These are phyloP conservation scores for Aphanocladium album DNA, from an alignment of 2,329 filamentous ascomycete species.

Conservation along the genomic window DNA sequence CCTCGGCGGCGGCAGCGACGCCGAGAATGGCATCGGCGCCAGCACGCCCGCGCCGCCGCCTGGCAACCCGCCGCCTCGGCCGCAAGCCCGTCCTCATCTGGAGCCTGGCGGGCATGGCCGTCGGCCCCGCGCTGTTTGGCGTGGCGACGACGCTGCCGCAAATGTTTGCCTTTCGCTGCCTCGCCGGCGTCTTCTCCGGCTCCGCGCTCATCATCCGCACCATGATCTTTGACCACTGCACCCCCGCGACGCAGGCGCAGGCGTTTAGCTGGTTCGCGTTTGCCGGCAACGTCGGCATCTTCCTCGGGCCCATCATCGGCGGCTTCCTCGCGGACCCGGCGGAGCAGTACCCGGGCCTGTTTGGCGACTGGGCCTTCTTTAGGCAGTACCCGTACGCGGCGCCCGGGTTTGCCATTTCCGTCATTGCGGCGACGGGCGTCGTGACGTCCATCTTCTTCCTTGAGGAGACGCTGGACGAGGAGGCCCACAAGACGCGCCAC, in stretches of 20 bases:
- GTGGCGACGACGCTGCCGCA: slow-evolving; percentile 61
- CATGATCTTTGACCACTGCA: slow-evolving; percentile 72
- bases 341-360: slow-evolving; percentile 53
- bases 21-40: background rate
- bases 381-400: slow-evolving; percentile 48
- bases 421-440: slow-evolving; percentile 53
- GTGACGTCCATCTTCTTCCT: slow-evolving; percentile 50
- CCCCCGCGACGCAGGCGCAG: slow-evolving; percentile 62
- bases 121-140: slow-evolving; percentile 62
- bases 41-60: background rate
- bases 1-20: background rate
- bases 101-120: slow-evolving; percentile 58
- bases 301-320: slow-evolving; percentile 65
- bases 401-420: slow-evolving; percentile 48
- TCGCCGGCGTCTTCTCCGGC: slow-evolving; percentile 69
- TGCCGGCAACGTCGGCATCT: slow-evolving; percentile 66
- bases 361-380: slow-evolving; percentile 43
- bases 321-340: slow-evolving; percentile 65
- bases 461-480: slow-evolving; percentile 53
- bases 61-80: slow-evolving; percentile 52
- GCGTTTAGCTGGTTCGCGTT: slow-evolving; percentile 77
- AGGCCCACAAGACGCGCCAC: slow-evolving; percentile 1
- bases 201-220: slow-evolving; percentile 69
- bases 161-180: slow-evolving; percentile 67
- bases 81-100: slow-evolving; percentile 67